A percentile compares a stretch with the other conserved stretches of the same genome.
Conservation (phyloP, 805 yeast species). For the Tetrapisispora pingtungensis region DNA sequence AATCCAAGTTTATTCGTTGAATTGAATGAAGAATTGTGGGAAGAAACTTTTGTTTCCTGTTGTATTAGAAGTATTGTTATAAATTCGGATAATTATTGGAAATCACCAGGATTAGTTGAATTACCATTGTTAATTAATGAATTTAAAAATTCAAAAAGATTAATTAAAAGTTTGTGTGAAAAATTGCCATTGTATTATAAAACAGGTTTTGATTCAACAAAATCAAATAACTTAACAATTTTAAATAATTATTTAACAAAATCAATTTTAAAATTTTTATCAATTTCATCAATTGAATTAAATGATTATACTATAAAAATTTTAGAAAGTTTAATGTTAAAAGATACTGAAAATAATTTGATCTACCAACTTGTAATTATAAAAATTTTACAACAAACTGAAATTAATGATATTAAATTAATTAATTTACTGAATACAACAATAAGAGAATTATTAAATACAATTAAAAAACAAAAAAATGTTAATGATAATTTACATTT, state of each 20-base stretch:
- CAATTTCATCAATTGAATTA: conserved; percentile 15
- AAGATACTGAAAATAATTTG: conserved; percentile 15
- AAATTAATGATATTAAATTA: conserved; percentile 17
- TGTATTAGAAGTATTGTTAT: conserved; percentile 46
- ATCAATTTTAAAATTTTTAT: conserved; percentile 29
- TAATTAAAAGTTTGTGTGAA: conserved; percentile 32
- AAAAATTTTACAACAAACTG: conserved; percentile 17
- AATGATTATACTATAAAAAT: conserved; percentile 13
- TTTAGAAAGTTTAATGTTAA: conserved; percentile 9
- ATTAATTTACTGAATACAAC: conserved; percentile 14
- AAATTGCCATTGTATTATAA: conserved; percentile 39
- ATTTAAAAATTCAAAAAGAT: conserved; percentile 16
- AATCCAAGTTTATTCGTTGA: conserved; percentile 2
- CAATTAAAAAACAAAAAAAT: not conserved
- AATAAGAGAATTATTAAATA: conserved; percentile 10
- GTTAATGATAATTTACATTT: conserved; percentile 8
- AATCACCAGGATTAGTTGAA: conserved; percentile 49
- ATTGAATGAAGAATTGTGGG: conserved; percentile 40
- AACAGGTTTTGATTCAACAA: conserved; percentile 35
- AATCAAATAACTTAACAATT: conserved; percentile 25
- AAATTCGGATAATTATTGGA: conserved; percentile 44
- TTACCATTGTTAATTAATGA: conserved; percentile 31
- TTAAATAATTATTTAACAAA: conserved; percentile 46
- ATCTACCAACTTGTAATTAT: conserved; percentile 20
- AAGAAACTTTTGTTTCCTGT: conserved; percentile 49